A percentile compares a stretch with the other conserved stretches of the same genome.
phyloP scores from a whole-genome alignment of 2,329 filamentous ascomycete genomes.

The Lecanicillium sp. region DNA sequence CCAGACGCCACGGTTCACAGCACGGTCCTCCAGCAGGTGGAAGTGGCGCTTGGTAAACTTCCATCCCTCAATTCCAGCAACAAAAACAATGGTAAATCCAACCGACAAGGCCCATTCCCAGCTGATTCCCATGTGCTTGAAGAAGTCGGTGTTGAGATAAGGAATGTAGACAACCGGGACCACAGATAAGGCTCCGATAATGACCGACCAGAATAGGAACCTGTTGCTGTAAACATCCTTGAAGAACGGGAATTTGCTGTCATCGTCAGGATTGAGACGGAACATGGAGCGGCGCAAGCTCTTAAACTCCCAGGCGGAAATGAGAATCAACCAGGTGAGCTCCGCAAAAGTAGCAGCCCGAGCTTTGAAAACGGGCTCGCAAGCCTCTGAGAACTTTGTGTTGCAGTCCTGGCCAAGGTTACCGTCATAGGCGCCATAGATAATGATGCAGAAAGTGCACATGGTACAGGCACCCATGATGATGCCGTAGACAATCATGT shows the following conservation, averaged over 20 bases:
- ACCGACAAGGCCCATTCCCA: conserved; percentile 72
- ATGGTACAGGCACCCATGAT: conserved; percentile 67
- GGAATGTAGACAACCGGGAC: conserved; percentile 68
- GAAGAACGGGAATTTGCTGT: conserved; percentile 44
- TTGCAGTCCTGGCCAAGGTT: conserved; percentile 57
- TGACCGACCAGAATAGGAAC: conserved; percentile 62
- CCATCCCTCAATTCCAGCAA: conserved; percentile 62
- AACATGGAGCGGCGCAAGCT: conserved; percentile 65
- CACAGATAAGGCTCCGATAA: conserved; percentile 51
- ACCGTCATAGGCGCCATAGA: conserved; percentile 47
- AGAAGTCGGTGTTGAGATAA: conserved; percentile 58
- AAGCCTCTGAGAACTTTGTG: conserved; percentile 44
- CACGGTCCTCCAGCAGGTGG: conserved; percentile 41
- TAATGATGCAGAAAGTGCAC: conserved; percentile 56
- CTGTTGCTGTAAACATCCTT: conserved; percentile 60
- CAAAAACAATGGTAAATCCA: conserved; percentile 54
- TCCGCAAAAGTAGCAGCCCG: conserved; percentile 66
- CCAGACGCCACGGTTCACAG: conserved; percentile 41
- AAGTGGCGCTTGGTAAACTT: conserved; percentile 57
- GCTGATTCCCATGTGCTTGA: conserved; percentile 61
- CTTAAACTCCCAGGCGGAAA: conserved; percentile 74
- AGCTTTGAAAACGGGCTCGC: conserved; percentile 56
- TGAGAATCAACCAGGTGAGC: conserved; percentile 64
- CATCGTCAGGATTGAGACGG: conserved; percentile 48
- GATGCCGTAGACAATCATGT: conserved; percentile 72